Percentiles rank a stretch among this genome's conserved stretches.
phyloP scores from a whole-genome alignment of 805 yeast species.

The Naumovozyma castellii region DNA sequence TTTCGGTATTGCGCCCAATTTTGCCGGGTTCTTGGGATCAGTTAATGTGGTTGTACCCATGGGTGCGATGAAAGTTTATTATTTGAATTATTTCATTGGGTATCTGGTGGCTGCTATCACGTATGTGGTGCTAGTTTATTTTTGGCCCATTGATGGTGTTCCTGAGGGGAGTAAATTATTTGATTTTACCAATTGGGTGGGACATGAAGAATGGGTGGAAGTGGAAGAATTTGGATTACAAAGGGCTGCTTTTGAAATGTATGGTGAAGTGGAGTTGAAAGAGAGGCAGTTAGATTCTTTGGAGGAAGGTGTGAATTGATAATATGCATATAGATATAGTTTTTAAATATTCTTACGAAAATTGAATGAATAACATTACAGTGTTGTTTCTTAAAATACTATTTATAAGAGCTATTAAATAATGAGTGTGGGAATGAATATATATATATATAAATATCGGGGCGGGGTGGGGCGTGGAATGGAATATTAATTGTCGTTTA shows the following conservation, averaged over 20 bases:
- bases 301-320: neutral
- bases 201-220: slow-evolving; percentile 46
- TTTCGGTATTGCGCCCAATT: slow-evolving; percentile 72
- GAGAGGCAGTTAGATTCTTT: neutral
- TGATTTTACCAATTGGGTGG: slow-evolving; percentile 37
- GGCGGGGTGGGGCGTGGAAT: neutral
- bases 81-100: slow-evolving; percentile 70
- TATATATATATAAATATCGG: neutral
- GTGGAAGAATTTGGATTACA: slow-evolving; percentile 51
- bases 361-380: too few species aligned
- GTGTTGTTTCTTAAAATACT: too few species aligned
- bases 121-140: slow-evolving; percentile 42
- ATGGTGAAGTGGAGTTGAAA: slow-evolving; percentile 2
- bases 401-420: too few species aligned
- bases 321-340: neutral
- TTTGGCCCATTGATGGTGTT: slow-evolving; percentile 45
- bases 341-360: too few species aligned
- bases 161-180: slow-evolving; percentile 32
- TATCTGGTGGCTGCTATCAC: slow-evolving; percentile 48
- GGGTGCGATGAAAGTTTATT: slow-evolving; percentile 68
- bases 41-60: slow-evolving; percentile 67
- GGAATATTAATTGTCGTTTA: neutral
- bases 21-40: slow-evolving; percentile 82
- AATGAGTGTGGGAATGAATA: too few species aligned
- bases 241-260: slow-evolving; percentile 14